These are phyloP conservation scores for Vanilla planifolia DNA, from an alignment of 106 monocot species.

Conservation along the genomic window DNA sequence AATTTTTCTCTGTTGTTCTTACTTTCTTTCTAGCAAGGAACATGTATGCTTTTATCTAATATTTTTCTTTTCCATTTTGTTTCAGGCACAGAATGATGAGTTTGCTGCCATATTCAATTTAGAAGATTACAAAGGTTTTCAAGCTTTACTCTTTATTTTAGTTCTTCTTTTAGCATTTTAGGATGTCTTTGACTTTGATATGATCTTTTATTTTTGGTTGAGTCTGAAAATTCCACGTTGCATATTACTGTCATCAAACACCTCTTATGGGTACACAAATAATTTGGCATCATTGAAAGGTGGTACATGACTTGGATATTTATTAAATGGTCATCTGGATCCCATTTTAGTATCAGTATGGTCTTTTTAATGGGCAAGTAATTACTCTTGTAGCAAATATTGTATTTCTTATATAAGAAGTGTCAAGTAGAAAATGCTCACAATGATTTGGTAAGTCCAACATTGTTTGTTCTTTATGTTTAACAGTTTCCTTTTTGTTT, in stretches of 20 bases:
- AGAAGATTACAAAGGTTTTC: conserved; percentile 81
- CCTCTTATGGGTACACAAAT: too few species aligned
- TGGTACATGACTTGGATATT: not conserved
- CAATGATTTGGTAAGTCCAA: too few species aligned
- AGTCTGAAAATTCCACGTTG: not conserved
- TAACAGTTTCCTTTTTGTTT: too few species aligned
- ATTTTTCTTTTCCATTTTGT: conserved; percentile 4
- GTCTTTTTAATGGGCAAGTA: too few species aligned
- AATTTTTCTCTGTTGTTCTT: not conserved
- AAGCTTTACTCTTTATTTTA: not conserved
- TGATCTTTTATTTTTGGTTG: not conserved
- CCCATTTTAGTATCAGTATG: not conserved
- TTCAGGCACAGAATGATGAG: conserved; percentile 88
- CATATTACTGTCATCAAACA: too few species aligned
- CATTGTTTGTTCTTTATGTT: too few species aligned
- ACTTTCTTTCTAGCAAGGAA: not conserved
- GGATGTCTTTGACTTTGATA: not conserved
- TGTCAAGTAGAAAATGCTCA: too few species aligned
- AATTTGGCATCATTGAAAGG: not conserved
- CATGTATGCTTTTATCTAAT: conserved; percentile 2
- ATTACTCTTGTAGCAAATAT: too few species aligned
- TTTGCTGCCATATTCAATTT: conserved; percentile 84
- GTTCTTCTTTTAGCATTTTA: not conserved
- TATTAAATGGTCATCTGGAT: not conserved
- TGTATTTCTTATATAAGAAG: too few species aligned